Evolutionary conservation across 2,329 filamentous ascomycete genomes (phyloP).

Genomic region (Lomentospora prolificans): DNA sequence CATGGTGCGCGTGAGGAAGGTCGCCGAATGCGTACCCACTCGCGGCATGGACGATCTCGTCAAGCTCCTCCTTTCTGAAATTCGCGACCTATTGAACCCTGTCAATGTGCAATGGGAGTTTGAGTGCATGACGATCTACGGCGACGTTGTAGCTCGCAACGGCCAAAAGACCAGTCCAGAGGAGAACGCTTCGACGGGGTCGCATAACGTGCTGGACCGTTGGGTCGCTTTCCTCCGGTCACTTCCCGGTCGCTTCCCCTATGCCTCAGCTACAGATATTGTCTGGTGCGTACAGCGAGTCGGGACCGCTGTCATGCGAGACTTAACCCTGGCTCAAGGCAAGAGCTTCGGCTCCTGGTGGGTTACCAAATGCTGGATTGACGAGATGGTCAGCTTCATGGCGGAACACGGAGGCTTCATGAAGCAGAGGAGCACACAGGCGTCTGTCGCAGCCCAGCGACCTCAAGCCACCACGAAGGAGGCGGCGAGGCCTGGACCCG

Average conservation of each 20-base stretch:
- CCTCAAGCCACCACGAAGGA: slow-evolving; percentile 26
- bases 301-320: slow-evolving; percentile 67
- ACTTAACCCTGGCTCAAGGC: slow-evolving; percentile 68
- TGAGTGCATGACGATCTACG: slow-evolving; percentile 51
- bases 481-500: slow-evolving; percentile 18
- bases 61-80: slow-evolving; percentile 52
- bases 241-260: slow-evolving; percentile 62
- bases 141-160: slow-evolving; percentile 41
- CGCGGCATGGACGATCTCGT: slow-evolving; percentile 58
- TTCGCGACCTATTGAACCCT: slow-evolving; percentile 62
- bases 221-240: slow-evolving; percentile 66
- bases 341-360: slow-evolving; percentile 86
- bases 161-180: slow-evolving; percentile 27
- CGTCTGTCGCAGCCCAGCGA: slow-evolving; percentile 19
- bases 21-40: slow-evolving; percentile 53
- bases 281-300: slow-evolving; percentile 68
- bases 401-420: slow-evolving; percentile 88
- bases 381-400: slow-evolving; percentile 87
- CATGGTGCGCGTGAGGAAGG: slow-evolving; percentile 51
- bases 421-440: slow-evolving; percentile 37
- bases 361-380: slow-evolving; percentile 91
- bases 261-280: slow-evolving; percentile 61
- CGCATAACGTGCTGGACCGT: slow-evolving; percentile 62
- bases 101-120: slow-evolving; percentile 55
- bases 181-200: slow-evolving; percentile 27